Percentiles rank a stretch among this genome's conserved stretches.
phyloP scores from a whole-genome alignment of 2,329 filamentous ascomycete species.

The Dactylellina leptospora region DNA sequence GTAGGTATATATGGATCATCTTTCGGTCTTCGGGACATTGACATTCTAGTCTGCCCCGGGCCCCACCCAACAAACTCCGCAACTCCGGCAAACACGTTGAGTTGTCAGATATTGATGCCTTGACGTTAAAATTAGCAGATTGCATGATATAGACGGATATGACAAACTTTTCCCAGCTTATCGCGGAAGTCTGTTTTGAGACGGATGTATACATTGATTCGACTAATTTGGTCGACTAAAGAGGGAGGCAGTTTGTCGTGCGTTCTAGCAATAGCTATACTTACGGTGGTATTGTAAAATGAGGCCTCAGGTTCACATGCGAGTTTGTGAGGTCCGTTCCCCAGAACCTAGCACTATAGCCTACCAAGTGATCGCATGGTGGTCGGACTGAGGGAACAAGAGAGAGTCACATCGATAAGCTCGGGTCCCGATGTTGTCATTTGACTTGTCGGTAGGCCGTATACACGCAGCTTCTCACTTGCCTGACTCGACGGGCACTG shows the following conservation, averaged over 20 bases:
- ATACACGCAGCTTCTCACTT: conserved; percentile 12
- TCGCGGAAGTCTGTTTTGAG: conserved; percentile 11
- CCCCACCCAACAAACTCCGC: conserved; percentile 20
- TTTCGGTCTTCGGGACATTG: background rate
- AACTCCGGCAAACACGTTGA: conserved; percentile 31
- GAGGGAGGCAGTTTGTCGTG: background rate
- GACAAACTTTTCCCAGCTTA: conserved; percentile 29
- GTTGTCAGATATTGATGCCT: conserved; percentile 43
- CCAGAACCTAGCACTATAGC: too few relatives aligned
- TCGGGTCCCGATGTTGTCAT: conserved; percentile 1
- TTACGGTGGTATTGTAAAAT: background rate
- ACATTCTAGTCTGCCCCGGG: conserved; percentile 10
- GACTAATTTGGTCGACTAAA: background rate
- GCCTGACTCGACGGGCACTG: background rate
- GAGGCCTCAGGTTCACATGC: background rate
- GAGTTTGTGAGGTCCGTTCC: background rate
- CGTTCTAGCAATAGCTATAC: too few relatives aligned
- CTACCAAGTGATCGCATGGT: background rate
- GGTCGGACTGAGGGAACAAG: background rate
- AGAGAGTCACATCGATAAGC: conserved; percentile 12
- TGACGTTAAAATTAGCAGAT: conserved; percentile 45
- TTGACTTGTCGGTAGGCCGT: conserved; percentile 10
- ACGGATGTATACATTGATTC: background rate
- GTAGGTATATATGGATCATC: background rate
- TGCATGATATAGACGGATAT: conserved; percentile 43